Base-by-base conservation (phyloP, 495 filamentous ascomycete species). In the Talaromyces wortmannii region DNA sequence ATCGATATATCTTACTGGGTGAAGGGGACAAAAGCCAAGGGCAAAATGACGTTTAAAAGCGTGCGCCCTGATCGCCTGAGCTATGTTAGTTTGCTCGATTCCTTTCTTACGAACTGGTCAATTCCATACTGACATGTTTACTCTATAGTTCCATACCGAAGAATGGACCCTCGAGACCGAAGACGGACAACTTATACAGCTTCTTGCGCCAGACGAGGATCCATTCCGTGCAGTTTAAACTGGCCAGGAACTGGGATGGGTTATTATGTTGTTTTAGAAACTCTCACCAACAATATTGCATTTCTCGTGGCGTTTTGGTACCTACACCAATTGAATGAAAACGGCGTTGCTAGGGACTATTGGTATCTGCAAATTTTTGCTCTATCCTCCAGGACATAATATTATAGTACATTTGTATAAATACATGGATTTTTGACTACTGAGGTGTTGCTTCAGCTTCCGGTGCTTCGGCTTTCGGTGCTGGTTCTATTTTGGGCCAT, bases 1-100 rank as follows among this genome's bases (percentile, higher is more conserved):
- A 96, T 97, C 65, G 75, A 97, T 78, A 91, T 98, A 53, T 70
- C 68, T 3, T 97, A 94, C 68, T 78, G 79, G 74, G 94, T 98
- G 10, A 92, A 90, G 71, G 94, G 94, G 44, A 92, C 84, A 2
- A 87, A 81, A 61, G 69, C 66, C 29, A 68, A 75, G 53, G 94
- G 84, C 16, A 78, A 83, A 62, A 91, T 96, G 85, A 78, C 82
- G 61, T 96, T 98, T 72, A 80, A 75, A 65, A 92, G 89, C 66
- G 73, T 79, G 62, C 81, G 94, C 55, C 85, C 78, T 55, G 80
- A 82, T 50, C 80, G 91, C 59, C 78, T 83, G 75, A 91, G 88
- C 7, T 83, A 72, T 68, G 85, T 88, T 59, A 72, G 83, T 81
- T 58, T 75, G 17, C 31, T n/a, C 30, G 13, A 8, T 55, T 32